phyloP scores from a whole-genome alignment of 2,329 filamentous ascomycete species.

The Apiospora hydei region DNA sequence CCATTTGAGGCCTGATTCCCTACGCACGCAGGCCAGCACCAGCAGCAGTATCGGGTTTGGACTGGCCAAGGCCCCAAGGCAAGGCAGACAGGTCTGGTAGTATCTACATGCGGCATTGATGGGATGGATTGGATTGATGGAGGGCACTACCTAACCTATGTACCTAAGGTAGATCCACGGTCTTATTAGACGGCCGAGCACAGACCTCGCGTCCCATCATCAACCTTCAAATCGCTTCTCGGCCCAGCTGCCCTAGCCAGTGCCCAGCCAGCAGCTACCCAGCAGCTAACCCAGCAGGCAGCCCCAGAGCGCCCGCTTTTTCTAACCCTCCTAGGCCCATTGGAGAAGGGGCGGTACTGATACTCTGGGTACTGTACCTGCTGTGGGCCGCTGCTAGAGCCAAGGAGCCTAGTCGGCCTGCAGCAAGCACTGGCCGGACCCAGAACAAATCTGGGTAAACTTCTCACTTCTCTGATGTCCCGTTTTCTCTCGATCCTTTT shows the following conservation, averaged over 20 bases:
- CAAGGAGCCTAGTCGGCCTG: background rate
- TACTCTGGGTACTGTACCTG: background rate
- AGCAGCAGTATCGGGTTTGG: background rate
- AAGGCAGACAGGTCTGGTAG: too few species aligned
- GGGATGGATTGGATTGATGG: too few species aligned
- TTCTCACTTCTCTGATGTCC: slow-evolving; percentile 11
- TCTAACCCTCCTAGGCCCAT: slow-evolving; percentile 1
- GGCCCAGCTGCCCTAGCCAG: background rate
- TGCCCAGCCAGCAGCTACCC: background rate
- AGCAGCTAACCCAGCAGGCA: background rate
- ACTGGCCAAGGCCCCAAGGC: too few species aligned
- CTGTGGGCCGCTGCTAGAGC: background rate
- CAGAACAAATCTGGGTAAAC: slow-evolving; percentile 22
- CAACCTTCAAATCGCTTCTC: slow-evolving; percentile 10
- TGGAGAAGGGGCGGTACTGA: background rate
- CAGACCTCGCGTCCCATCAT: slow-evolving; percentile 1
- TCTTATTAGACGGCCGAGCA: slow-evolving; percentile 1
- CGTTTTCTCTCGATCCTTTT: slow-evolving; percentile 22
- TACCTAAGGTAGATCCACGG: background rate
- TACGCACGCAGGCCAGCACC: background rate
- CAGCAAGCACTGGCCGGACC: slow-evolving; percentile 12
- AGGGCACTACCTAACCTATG: too few species aligned
- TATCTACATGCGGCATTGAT: too few species aligned
- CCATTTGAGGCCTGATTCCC: too few species aligned
- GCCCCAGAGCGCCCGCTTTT: background rate